A percentile compares a stretch with the other conserved stretches of the same genome.
phyloP scores from a whole-genome alignment of 1,284 basidiomycete species.

The Apiotrichum domesticum region DNA sequence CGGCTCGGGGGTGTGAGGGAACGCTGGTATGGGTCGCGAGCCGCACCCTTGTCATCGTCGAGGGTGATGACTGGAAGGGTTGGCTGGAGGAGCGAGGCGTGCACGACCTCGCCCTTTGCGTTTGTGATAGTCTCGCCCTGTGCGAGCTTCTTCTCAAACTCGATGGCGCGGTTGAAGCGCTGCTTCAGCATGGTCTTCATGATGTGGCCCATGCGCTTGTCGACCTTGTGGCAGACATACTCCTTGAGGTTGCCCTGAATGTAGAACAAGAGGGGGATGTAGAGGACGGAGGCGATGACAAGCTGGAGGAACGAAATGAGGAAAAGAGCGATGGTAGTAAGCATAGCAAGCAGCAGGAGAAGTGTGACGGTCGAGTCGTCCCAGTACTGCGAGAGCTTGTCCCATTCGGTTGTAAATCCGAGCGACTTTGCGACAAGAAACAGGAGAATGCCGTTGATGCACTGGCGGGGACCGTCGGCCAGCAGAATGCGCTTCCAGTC shows the following conservation, averaged over 20 bases:
- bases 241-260: slow-evolving; percentile 97
- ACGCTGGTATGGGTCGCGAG: too few species aligned
- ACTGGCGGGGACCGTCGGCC: slow-evolving; percentile 95
- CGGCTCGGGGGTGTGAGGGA: background rate
- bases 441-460: slow-evolving; percentile 89
- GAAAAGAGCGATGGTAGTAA: slow-evolving; percentile 86
- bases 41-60: slow-evolving; percentile 63
- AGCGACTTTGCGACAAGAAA: slow-evolving; percentile 80
- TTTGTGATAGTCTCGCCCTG: slow-evolving; percentile 84
- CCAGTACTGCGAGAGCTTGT: slow-evolving; percentile 21
- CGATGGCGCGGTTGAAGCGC: slow-evolving; percentile 72
- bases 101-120: slow-evolving; percentile 79
- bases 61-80: slow-evolving; percentile 87
- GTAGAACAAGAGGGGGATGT: slow-evolving; percentile 86
- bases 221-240: slow-evolving; percentile 97
- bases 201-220: slow-evolving; percentile 91
- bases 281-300: slow-evolving; percentile 75
- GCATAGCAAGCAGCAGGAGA: slow-evolving; percentile 75
- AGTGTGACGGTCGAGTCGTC: slow-evolving; percentile 52
- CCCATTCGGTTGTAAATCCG: slow-evolving; percentile 50
- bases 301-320: slow-evolving; percentile 74
- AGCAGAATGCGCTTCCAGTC: slow-evolving; percentile 92
- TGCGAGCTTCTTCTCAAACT: slow-evolving; percentile 82
- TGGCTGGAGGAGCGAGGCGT: slow-evolving; percentile 62
- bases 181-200: slow-evolving; percentile 88